Percentiles rank a stretch among this genome's conserved stretches.
These are phyloP conservation scores for Stephania japonica DNA, from an alignment of 164 flowering plant species.

Conservation along the genomic window DNA sequence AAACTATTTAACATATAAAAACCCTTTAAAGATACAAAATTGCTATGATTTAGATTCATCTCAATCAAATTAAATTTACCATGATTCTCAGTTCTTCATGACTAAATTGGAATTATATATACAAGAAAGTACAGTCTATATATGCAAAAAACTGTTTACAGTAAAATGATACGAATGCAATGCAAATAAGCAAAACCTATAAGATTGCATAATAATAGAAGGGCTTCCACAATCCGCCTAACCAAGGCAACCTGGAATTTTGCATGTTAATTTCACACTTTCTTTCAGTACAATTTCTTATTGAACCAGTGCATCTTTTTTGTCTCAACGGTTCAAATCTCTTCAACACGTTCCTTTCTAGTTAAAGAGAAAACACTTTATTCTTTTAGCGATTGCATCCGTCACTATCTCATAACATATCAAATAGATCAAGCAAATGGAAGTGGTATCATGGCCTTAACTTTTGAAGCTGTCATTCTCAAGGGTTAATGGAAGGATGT, in stretches of 20 bases:
- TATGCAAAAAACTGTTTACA: no score
- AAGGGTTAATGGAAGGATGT: neutral
- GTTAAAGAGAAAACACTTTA: neutral
- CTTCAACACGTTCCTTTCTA: neutral
- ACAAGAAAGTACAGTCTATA: no score
- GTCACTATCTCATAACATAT: neutral
- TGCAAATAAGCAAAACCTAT: neutral
- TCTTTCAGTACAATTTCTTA: neutral
- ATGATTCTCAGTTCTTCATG: no score
- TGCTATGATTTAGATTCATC: neutral
- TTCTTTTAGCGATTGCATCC: neutral
- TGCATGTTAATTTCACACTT: no score
- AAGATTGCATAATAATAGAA: neutral
- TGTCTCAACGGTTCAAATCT: no score
- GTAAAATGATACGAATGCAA: neutral
- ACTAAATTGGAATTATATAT: no score
- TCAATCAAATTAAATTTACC: no score
- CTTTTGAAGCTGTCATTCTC: neutral
- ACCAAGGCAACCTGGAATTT: neutral
- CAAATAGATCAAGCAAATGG: neutral
- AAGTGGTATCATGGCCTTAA: no score
- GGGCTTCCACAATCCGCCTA: neutral
- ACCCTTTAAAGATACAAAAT: neutral
- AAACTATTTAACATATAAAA: neutral
- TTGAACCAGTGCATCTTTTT: neutral